Evolutionary conservation across 805 yeast genomes (phyloP).

Genomic region (Ogataea philodendri): DNA sequence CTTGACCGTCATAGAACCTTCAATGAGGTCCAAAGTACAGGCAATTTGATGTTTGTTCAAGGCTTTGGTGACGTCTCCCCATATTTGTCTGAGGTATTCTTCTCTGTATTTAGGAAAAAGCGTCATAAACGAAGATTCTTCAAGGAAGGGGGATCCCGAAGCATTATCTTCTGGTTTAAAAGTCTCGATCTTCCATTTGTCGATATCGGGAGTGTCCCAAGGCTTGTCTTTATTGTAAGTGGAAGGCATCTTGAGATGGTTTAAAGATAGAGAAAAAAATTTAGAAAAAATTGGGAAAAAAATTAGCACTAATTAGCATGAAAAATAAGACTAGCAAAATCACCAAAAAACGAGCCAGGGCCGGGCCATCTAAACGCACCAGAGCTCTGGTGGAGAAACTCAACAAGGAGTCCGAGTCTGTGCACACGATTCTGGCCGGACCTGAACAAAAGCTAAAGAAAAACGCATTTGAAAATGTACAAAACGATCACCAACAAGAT

Average conservation of each 20-base stretch:
- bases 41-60: constrained; percentile 71
- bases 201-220: constrained; percentile 95
- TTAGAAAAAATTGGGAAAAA: constrained; percentile 5
- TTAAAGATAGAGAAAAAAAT: constrained; percentile 6
- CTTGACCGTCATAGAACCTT: constrained; percentile 95
- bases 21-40: constrained; percentile 87
- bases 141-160: constrained; percentile 87
- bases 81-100: constrained; percentile 77
- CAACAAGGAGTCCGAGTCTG: constrained; percentile 24
- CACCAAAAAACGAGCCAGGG: constrained; percentile 6
- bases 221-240: constrained; percentile 95
- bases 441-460: constrained; percentile 14
- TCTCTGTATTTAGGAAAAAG: constrained; percentile 96
- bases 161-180: constrained; percentile 87
- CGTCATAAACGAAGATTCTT: constrained; percentile 92
- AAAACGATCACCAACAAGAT: constrained; percentile 42
- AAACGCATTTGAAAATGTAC: constrained; percentile 36
- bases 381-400: constrained; percentile 29
- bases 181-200: constrained; percentile 87
- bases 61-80: constrained; percentile 90
- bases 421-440: constrained; percentile 18
- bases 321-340: constrained; percentile 6
- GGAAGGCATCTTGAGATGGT: constrained; percentile 88
- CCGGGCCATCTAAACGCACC: constrained; percentile 11
- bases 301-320: constrained; percentile 1